These are phyloP conservation scores for Phytopythium delawarense DNA, from an alignment of 352 stramenopile species.

Conservation along the genomic window DNA sequence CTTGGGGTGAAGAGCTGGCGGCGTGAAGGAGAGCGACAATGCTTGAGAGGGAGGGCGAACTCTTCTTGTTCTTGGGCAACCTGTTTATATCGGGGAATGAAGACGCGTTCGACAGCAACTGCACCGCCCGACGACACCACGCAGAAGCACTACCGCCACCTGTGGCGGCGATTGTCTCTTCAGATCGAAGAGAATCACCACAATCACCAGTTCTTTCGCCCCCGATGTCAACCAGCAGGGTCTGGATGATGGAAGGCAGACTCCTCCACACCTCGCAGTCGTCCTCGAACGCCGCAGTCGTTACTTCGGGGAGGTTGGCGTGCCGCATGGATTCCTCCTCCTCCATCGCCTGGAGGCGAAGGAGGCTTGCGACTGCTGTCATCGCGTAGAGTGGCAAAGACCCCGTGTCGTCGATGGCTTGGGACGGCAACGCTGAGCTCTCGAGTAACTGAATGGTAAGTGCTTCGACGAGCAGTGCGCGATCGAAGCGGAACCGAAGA, in stretches of 20 bases:
- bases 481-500: slow-evolving; percentile 39
- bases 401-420: slow-evolving; percentile 28
- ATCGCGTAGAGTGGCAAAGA: slow-evolving; percentile 41
- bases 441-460: slow-evolving; percentile 42
- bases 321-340: slow-evolving; percentile 15
- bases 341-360: slow-evolving; percentile 25
- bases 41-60: slow-evolving; percentile 14
- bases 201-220: background rate
- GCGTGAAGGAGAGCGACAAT: slow-evolving; percentile 18
- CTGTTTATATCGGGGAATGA: slow-evolving; percentile 36
- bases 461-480: slow-evolving; percentile 35
- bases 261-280: slow-evolving; percentile 30
- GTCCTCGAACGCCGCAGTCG: slow-evolving; percentile 7
- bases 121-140: slow-evolving; percentile 38
- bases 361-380: slow-evolving; percentile 25
- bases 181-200: background rate
- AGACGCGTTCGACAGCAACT: slow-evolving; percentile 36
- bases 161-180: background rate
- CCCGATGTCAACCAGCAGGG: slow-evolving; percentile 16
- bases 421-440: slow-evolving; percentile 10
- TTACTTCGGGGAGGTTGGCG: slow-evolving; percentile 3
- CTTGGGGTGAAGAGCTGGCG: background rate
- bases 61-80: slow-evolving; percentile 8
- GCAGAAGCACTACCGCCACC: background rate
- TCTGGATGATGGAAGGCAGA: slow-evolving; percentile 39